phyloP scores from a whole-genome alignment of 805 yeast species.

The Wickerhamiella sergipiensis region DNA sequence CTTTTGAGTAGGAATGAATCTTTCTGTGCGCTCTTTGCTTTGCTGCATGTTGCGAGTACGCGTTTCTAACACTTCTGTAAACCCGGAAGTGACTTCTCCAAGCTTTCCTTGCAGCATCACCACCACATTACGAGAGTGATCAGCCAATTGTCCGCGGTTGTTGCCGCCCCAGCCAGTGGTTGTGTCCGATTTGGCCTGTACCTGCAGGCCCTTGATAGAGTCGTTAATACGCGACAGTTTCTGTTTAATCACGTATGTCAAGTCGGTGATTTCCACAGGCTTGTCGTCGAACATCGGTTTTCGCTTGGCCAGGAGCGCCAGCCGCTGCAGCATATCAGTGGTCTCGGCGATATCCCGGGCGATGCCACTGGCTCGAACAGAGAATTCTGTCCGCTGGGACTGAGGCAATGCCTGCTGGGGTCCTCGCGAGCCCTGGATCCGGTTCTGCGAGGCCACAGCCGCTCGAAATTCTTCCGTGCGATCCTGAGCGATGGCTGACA shows the following conservation, averaged over 20 bases:
- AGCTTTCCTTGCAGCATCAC: conserved; percentile 77
- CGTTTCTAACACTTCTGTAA: conserved; percentile 75
- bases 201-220: conserved; percentile 47
- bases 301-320: conserved; percentile 75
- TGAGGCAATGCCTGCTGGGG: conserved; percentile 11
- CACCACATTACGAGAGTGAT: conserved; percentile 75
- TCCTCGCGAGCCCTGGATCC: conserved; percentile 31
- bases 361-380: conserved; percentile 57
- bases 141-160: conserved; percentile 40
- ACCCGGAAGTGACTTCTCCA: conserved; percentile 83
- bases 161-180: conserved; percentile 22
- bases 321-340: conserved; percentile 62
- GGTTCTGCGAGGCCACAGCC: conserved; percentile 67
- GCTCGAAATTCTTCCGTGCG: conserved; percentile 88
- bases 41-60: conserved; percentile 76
- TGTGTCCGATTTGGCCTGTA: conserved; percentile 31
- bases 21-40: conserved; percentile 70
- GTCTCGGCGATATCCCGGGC: conserved; percentile 84
- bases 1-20: conserved; percentile 44
- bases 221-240: conserved; percentile 73
- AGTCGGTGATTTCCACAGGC: conserved; percentile 84
- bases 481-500: conserved; percentile 35
- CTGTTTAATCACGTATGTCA: conserved; percentile 72
- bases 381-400: conserved; percentile 30
- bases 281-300: conserved; percentile 88